Conservation (phyloP, 2,329 filamentous ascomycete species). For the Sordariomycetes sp. region DNA sequence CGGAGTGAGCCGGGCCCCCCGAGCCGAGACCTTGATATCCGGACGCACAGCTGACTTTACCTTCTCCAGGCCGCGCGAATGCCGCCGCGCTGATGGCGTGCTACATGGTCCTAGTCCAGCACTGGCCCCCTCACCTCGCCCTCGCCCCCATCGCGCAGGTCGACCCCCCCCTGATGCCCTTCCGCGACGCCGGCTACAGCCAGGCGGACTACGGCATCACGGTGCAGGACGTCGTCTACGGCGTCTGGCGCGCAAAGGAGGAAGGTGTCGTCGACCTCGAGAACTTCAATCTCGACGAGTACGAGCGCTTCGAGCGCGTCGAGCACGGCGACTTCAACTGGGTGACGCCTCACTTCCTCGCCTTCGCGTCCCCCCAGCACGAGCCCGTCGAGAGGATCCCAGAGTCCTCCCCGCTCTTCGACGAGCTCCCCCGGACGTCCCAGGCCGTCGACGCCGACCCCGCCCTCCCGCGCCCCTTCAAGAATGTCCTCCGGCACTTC, state of each 20-base stretch:
- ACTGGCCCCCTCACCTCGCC: conserved; percentile 91
- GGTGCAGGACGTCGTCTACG: conserved; percentile 95
- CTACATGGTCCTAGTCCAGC: conserved; percentile 98
- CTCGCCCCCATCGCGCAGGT: conserved; percentile 92
- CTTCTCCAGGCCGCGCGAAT: conserved; percentile 64
- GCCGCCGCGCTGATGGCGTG: conserved; percentile 89
- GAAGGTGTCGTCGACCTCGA: conserved; percentile 83
- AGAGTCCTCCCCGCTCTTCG: conserved; percentile 59
- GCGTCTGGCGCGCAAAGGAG: conserved; percentile 97
- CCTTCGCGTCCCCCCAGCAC: conserved; percentile 90
- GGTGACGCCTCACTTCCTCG: conserved; percentile 89
- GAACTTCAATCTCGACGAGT: conserved; percentile 93
- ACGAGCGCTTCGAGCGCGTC: conserved; percentile 88
- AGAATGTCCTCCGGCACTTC: conserved; percentile 90
- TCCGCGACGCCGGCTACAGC: conserved; percentile 95
- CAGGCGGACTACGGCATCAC: conserved; percentile 94
- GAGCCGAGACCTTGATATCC: no score
- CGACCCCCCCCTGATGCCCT: conserved; percentile 96
- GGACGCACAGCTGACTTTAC: background rate
- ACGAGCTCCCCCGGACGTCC: conserved; percentile 62
- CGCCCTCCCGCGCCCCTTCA: conserved; percentile 73
- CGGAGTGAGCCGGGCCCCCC: conserved; percentile 54
- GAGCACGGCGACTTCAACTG: conserved; percentile 99
- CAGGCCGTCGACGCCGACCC: conserved; percentile 57
- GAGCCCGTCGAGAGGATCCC: conserved; percentile 61